Evolutionary conservation across 306 rosid genomes (phyloP), one percentile per base, ranked within the genome.

Genomic region (Geum urbanum): DNA sequence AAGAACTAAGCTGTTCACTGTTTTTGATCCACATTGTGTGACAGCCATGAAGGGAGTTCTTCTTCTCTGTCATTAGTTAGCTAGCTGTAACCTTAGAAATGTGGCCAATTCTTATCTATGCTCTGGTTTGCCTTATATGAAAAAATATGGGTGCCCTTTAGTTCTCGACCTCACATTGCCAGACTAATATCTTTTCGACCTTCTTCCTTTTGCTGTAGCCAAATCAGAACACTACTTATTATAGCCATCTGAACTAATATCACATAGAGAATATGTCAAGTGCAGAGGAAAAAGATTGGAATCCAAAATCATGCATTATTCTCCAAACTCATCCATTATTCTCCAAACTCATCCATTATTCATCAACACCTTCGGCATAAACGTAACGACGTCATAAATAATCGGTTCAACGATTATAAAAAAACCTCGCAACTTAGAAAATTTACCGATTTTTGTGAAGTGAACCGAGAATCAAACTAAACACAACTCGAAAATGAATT

Each of bases 11-110:
- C 74, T 54, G 79, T 75, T 66, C 65, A 62, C 71, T 39, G 41
- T 65, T 71, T 79, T 64, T 66, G 43, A 71, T 81, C 19, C 69
- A 69, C 43, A 72, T 40, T 22, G 69, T 74, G 61, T 37, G 76
- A 43, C 80, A 73, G 45, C 80, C 82, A 77, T 69, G 55, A 61
- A 71, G 73, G 27, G 12, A 56, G 76, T 77, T 74, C 82, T 77
- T 84, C 70, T 76, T 59, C 27, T 10, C 22, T 4, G 10, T 67
- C 9, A 55, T 1, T 51, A 35, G 22, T 20, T 22, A 18, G 13
- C 49, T 32, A 7, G 27, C 57, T 43, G 68, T 35, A 32, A 52
- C 71, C 71, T 44, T 78, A 57, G 67, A 83, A 61, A 8, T 58
- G 39, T 74, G 71, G 79, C 81, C 84, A 77, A 82, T 69, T 59